Percentiles rank a stretch among this genome's conserved stretches.
phyloP scores from a whole-genome alignment of 768 basidiomycete species.

The Amanita brunnescens region DNA sequence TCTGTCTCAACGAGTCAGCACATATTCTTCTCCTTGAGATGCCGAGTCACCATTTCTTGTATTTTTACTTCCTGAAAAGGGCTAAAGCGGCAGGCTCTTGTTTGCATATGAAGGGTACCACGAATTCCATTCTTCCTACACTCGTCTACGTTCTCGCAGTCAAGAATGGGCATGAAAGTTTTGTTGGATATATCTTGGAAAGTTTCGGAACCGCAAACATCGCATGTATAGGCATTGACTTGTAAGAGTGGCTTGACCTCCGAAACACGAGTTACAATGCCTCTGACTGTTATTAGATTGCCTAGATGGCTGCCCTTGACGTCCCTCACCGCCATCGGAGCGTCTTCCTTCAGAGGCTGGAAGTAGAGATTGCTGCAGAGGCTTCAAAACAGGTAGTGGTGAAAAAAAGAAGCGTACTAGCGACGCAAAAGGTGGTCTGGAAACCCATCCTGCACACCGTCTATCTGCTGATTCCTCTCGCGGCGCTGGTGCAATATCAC shows the following conservation, averaged over 20 bases:
- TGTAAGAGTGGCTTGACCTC: constrained; percentile 97
- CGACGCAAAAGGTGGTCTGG: constrained; percentile 86
- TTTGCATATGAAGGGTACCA: constrained; percentile 98
- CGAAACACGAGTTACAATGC: constrained; percentile 96
- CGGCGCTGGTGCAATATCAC: constrained; percentile 91
- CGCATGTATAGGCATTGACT: constrained; percentile 98
- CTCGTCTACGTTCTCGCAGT: constrained; percentile 80
- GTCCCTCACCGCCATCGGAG: constrained; percentile 83
- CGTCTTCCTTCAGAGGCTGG: constrained; percentile 68
- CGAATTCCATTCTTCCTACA: constrained; percentile 81
- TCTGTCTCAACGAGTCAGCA: constrained; percentile 33
- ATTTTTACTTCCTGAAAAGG: constrained; percentile 99
- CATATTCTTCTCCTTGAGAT: not conserved
- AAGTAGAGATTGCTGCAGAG: constrained; percentile 83
- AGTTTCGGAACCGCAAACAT: constrained; percentile 95
- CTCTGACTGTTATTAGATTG: constrained; percentile 89
- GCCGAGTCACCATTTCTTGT: constrained; percentile 81
- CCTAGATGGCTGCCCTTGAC: constrained; percentile 86
- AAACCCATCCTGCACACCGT: constrained; percentile 69
- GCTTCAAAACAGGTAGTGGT: constrained; percentile 10
- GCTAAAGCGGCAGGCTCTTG: constrained; percentile 91
- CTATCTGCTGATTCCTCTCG: constrained; percentile 78
- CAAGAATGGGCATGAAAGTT: constrained; percentile 79
- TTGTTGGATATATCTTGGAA: constrained; percentile 96
- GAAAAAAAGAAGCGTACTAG: constrained; percentile 62